Conservation (phyloP, 208 protist species). For the Kentomonas sorsogonicus region DNA sequence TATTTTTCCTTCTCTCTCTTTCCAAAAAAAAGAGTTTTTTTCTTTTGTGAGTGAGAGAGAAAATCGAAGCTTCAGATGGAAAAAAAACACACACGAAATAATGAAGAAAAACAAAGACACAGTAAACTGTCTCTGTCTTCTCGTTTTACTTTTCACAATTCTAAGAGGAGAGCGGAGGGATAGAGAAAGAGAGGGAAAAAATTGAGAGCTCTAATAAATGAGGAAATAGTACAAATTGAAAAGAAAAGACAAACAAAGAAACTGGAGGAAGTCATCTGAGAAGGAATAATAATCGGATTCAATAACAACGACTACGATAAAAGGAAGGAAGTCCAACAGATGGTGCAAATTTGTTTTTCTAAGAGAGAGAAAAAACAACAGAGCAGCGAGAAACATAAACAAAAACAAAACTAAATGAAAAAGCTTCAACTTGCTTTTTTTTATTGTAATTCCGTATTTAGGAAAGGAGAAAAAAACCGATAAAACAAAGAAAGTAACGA, state of each 20-base stretch:
- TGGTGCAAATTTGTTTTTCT: too few species aligned
- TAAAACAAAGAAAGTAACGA: too few species aligned
- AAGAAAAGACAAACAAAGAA: too few species aligned
- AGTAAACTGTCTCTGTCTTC: neutral
- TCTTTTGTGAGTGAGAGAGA: neutral
- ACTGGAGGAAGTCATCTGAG: neutral
- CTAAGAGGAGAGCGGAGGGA: neutral
- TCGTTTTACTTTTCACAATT: neutral
- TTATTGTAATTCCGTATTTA: too few species aligned
- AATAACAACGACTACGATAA: too few species aligned
- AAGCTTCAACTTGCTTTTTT: too few species aligned
- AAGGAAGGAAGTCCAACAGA: too few species aligned
- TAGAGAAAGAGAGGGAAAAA: neutral
- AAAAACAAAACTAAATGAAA: too few species aligned
- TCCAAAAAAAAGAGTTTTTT: neutral
- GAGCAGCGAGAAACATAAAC: too few species aligned
- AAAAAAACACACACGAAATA: slow-evolving; percentile 2
- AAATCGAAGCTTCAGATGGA: neutral
- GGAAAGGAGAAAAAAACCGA: too few species aligned
- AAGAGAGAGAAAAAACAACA: too few species aligned
- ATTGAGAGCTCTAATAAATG: neutral
- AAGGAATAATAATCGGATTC: too few species aligned
- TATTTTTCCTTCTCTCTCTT: neutral
- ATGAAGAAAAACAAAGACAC: neutral
- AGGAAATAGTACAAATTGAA: slow-evolving; percentile 9